Evolutionary conservation across 805 yeast genomes (phyloP), one percentile per base, ranked within the genome.

Genomic region (Candida hungchunana): DNA sequence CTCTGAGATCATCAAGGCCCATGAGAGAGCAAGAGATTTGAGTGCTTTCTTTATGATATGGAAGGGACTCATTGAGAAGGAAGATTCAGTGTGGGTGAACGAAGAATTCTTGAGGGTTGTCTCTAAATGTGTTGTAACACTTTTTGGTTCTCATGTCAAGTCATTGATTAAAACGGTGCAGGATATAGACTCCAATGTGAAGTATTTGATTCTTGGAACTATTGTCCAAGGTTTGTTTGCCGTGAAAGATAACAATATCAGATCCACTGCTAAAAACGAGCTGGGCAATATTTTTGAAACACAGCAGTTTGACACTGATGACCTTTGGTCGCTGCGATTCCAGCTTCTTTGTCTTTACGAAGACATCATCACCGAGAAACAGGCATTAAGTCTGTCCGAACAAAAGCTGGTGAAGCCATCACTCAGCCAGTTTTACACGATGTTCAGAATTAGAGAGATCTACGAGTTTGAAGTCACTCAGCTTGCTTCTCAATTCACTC

Each of bases 21-120:
- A 67, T 51, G 60, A 66, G 9, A 71, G 64, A 46, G 78, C 79
- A 4, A 73, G 89, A 64, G 86, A 79, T 36, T 59, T 75, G 18
- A 57, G 56, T 4, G 51, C 59, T 4, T 81, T 81, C 44, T 61
- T 75, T 32, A 53, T 60, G 7, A 44, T 66, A 10, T 78, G 82
- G 77, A 60, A 12, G 31, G 32, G 19, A 12, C 39, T 44, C 3
- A n/a, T 42, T 10, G 29, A 39, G 18, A 39, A 38, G 35, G 20
- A 12, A 7, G 19, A 21, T 15, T 44, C 30, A 34, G 27, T 26
- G 1, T 54, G 56, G 37, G 24, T 31, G 12, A 20, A 59, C 9
- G 27, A 33, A 4, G 53, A 49, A 5, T 65, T 72, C 34, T 44
- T 67, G 1, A 35, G 51, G 1, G 42, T 56, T 6, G 64, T 77